Conservation (phyloP, 2,329 filamentous ascomycete species). For the Sclerotinia trifoliorum region DNA sequence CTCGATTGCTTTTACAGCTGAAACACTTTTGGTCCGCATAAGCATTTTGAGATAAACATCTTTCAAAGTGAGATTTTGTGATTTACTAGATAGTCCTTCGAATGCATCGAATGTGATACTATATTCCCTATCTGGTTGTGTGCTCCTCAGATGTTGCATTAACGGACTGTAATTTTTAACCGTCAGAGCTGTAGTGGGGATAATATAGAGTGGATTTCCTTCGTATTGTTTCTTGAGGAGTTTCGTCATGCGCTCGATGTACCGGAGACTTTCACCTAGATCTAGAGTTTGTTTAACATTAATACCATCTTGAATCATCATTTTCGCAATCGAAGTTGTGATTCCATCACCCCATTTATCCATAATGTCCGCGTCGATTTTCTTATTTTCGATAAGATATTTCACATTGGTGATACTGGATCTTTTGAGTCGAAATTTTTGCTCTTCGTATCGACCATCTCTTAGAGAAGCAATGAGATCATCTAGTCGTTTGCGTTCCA, state of each 20-base stretch:
- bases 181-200: slow-evolving; percentile 64
- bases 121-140: slow-evolving; percentile 43
- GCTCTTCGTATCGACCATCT: slow-evolving; percentile 78
- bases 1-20: slow-evolving; percentile 74
- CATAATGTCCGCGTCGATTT: slow-evolving; percentile 54
- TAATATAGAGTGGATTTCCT: slow-evolving; percentile 55
- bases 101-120: slow-evolving; percentile 70
- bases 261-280: slow-evolving; percentile 75
- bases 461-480: slow-evolving; percentile 79
- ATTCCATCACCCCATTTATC: slow-evolving; percentile 68
- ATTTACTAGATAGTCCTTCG: slow-evolving; percentile 71
- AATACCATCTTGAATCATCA: slow-evolving; percentile 75
- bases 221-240: slow-evolving; percentile 67
- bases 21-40: slow-evolving; percentile 74
- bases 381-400: slow-evolving; percentile 74
- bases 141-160: slow-evolving; percentile 56
- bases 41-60: slow-evolving; percentile 83
- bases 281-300: slow-evolving; percentile 75
- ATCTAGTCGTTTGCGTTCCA: slow-evolving; percentile 77
- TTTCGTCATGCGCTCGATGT: slow-evolving; percentile 69
- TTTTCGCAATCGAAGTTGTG: slow-evolving; percentile 70
- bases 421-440: slow-evolving; percentile 74
- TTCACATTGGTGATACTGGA: slow-evolving; percentile 74
- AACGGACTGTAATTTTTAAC: slow-evolving; percentile 64
- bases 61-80: slow-evolving; percentile 68